Conservation (phyloP, 108 stramenopile genomes). For the Hondaea fermentalgiana region DNA sequence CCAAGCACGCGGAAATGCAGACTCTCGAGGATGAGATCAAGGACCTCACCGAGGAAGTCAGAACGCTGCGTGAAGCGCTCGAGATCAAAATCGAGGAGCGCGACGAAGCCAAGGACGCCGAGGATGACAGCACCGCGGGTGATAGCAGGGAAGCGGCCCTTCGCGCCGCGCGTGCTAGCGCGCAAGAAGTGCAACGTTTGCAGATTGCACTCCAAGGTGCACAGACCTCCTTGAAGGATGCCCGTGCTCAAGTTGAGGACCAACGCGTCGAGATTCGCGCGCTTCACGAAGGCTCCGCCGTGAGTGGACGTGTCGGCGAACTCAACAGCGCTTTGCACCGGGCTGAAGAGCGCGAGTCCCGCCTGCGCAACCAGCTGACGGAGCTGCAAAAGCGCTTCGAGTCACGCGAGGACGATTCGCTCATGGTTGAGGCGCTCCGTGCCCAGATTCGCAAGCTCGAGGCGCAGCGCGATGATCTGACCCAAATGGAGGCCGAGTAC, state of each 20-base stretch:
- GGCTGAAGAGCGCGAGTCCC: background rate
- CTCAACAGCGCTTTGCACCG: background rate
- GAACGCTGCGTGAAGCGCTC: background rate
- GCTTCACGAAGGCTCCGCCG: background rate
- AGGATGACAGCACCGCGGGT: background rate
- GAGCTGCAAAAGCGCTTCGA: background rate
- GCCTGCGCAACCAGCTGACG: background rate
- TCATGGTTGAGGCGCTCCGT: background rate
- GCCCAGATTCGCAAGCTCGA: background rate
- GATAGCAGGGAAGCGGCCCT: background rate
- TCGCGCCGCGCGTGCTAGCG: background rate
- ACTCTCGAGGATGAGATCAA: background rate
- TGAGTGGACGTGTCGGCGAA: background rate
- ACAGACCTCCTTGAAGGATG: background rate
- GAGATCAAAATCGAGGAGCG: background rate
- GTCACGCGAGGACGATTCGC: background rate
- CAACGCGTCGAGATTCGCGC: background rate
- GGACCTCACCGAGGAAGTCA: background rate
- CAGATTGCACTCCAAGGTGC: background rate
- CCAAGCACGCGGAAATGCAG: background rate
- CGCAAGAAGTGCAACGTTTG: background rate
- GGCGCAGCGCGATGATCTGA: background rate
- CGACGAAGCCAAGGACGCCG: background rate
- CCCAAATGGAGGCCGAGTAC: background rate
- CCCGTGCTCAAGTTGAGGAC: background rate